Evolutionary conservation across 1,284 basidiomycete genomes (phyloP).

Genomic region (Moniliophthora roreri): DNA sequence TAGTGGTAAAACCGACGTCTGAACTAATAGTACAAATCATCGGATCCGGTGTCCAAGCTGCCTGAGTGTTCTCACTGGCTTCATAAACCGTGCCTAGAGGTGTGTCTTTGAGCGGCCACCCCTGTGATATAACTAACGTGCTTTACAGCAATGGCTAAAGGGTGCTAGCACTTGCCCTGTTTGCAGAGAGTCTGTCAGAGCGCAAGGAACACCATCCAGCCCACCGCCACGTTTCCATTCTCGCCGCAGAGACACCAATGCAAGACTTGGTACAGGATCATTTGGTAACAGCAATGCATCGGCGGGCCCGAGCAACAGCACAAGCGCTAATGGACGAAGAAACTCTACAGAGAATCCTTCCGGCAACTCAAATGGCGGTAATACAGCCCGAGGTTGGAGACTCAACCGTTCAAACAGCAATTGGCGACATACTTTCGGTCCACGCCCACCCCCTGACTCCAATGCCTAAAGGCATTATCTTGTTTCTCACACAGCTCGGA

Average conservation of each 20-base stretch:
- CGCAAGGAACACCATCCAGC: constrained; percentile 2
- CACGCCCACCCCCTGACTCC: neutral
- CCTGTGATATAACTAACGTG: constrained; percentile 3
- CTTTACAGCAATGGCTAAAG: constrained; percentile 61
- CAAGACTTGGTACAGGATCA: neutral
- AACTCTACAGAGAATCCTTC: neutral
- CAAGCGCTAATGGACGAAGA: neutral
- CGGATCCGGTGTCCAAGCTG: constrained; percentile 60
- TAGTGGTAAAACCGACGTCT: neutral
- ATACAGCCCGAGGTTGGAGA: neutral
- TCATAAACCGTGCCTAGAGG: constrained; percentile 70
- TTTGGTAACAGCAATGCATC: neutral
- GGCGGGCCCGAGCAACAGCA: neutral
- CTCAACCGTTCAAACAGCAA: neutral
- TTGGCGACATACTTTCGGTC: neutral
- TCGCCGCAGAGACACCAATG: neutral
- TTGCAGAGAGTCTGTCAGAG: constrained; percentile 53
- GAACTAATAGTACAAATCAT: constrained; percentile 50
- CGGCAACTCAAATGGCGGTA: neutral
- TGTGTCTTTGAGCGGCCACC: constrained; percentile 28
- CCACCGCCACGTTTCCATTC: neutral
- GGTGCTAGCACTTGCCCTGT: constrained; percentile 67
- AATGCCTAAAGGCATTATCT: neutral
- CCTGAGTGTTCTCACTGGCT: constrained; percentile 75
- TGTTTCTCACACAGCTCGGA: neutral